phyloP scores from a whole-genome alignment of 305 asterid genomes.

The Plantago rigida region DNA sequence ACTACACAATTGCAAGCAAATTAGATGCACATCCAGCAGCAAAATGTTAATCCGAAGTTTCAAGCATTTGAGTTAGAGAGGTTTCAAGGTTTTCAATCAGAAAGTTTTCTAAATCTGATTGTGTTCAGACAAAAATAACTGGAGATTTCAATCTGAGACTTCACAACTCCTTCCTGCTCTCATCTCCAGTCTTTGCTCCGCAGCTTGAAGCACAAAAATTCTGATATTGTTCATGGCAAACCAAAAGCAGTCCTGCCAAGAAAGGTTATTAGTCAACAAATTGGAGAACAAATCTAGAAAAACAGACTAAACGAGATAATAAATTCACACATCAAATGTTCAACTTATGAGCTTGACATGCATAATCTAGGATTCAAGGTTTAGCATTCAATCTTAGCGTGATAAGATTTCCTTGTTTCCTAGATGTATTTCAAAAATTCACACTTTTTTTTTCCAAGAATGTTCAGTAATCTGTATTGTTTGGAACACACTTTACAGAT shows the following conservation, averaged over 20 bases:
- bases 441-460: no score
- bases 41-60: constrained; percentile 1
- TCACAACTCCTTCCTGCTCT: neutral
- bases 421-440: no score
- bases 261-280: neutral
- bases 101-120: constrained; percentile 13
- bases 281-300: neutral
- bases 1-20: neutral
- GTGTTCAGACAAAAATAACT: constrained; percentile 12
- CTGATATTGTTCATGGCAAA: constrained; percentile 1
- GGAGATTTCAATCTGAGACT: constrained; percentile 12
- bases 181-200: constrained; percentile 8
- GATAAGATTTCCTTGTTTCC: no score
- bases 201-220: constrained; percentile 9
- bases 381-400: no score
- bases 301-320: neutral
- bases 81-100: constrained; percentile 18
- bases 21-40: constrained; percentile 3
- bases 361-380: no score
- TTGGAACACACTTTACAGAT: no score
- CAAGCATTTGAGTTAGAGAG: neutral
- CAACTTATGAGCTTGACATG: no score
- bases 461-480: no score
- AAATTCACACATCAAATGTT: no score
- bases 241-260: constrained; percentile 23